phyloP scores from a whole-genome alignment of 2,329 filamentous ascomycete species.

The Alternaria burnsii region DNA sequence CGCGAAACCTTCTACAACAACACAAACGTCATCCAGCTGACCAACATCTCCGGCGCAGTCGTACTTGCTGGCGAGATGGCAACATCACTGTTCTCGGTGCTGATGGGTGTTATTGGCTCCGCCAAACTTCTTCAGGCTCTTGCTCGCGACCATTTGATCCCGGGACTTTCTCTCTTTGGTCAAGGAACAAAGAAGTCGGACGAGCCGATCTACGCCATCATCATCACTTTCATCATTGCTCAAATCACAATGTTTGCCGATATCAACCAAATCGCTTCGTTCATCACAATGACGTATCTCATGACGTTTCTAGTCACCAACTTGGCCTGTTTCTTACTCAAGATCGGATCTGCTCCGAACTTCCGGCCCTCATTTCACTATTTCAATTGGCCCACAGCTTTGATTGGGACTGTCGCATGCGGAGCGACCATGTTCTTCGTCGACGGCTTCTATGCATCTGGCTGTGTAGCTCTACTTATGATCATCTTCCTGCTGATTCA shows the following conservation, averaged over 20 bases:
- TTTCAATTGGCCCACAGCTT: constrained; percentile 86
- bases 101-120: constrained; percentile 88
- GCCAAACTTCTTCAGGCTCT: constrained; percentile 86
- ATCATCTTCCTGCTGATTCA: constrained; percentile 86
- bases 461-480: constrained; percentile 76
- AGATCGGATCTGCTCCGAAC: constrained; percentile 87
- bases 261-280: constrained; percentile 86
- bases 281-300: constrained; percentile 90
- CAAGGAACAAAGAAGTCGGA: constrained; percentile 76
- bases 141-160: constrained; percentile 79
- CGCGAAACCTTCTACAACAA: constrained; percentile 77
- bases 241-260: constrained; percentile 84
- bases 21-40: constrained; percentile 81
- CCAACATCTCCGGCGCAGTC: constrained; percentile 76
- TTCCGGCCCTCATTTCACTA: constrained; percentile 89
- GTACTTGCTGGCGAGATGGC: constrained; percentile 85
- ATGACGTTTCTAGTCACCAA: constrained; percentile 94
- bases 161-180: constrained; percentile 76
- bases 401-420: constrained; percentile 76
- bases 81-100: constrained; percentile 81
- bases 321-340: constrained; percentile 83
- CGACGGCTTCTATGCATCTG: constrained; percentile 79
- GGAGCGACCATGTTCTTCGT: constrained; percentile 90
- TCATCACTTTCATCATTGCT: constrained; percentile 77
- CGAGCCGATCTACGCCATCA: constrained; percentile 78